A percentile compares a stretch with the other conserved stretches of the same genome.
Evolutionary conservation across 2,329 filamentous ascomycete genomes (phyloP).

Genomic region (Scleromitrula shiraiana): DNA sequence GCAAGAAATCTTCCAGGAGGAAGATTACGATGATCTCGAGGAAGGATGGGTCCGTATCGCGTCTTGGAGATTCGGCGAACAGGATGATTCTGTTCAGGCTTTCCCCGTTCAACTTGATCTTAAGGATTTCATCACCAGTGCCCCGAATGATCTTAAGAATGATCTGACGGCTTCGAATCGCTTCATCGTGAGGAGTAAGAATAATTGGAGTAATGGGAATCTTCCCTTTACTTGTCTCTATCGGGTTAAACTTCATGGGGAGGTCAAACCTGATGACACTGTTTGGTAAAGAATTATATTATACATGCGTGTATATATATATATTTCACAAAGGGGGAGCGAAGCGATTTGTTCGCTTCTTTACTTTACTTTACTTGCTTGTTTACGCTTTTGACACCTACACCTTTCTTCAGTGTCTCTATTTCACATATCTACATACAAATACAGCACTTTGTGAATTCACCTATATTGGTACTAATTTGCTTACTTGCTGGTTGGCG

Average conservation of each 20-base stretch:
- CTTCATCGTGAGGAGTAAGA: conserved; percentile 46
- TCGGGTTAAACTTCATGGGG: conserved; percentile 49
- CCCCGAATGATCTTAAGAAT: conserved; percentile 9
- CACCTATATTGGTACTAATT: no score
- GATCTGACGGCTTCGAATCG: conserved; percentile 37
- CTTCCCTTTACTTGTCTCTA: conserved; percentile 58
- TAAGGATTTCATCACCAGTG: conserved; percentile 29
- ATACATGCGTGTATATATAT: not conserved
- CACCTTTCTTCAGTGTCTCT: no score
- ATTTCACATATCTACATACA: no score
- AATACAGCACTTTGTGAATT: no score
- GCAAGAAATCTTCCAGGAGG: conserved; percentile 32
- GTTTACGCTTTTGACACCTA: no score
- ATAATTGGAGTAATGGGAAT: conserved; percentile 46
- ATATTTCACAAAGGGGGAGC: no score
- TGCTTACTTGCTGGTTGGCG: no score
- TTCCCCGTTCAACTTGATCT: conserved; percentile 46
- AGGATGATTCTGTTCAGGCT: conserved; percentile 38
- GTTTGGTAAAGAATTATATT: not conserved
- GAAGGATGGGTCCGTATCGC: conserved; percentile 49
- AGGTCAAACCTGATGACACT: not conserved
- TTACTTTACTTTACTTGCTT: no score
- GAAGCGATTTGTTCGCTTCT: no score
- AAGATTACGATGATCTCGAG: conserved; percentile 22
- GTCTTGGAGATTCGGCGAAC: conserved; percentile 44